Base-by-base conservation (phyloP, 2,329 filamentous ascomycete genomes). In the Aspergillus thermomutatus region DNA sequence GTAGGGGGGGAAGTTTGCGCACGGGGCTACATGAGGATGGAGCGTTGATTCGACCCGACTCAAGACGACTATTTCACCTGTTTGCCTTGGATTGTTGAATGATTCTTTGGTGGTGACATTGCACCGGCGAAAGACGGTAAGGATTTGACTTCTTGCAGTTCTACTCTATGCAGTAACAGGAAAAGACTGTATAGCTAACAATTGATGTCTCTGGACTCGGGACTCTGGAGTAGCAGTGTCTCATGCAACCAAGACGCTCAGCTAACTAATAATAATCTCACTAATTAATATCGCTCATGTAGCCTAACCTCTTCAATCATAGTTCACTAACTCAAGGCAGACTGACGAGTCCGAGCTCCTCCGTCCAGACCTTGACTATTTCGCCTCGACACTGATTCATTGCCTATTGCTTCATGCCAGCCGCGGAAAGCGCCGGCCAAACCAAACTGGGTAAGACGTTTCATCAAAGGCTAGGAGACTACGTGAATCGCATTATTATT, bases 11-110 rank as follows among this genome's bases (percentile, higher is more conserved):
- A 11, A 7, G 11, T 8, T 26, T 41, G 54, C 56, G 67, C 66
- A 69, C 66, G 65, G 66, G 60, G 58, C 60, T 60, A 50, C 53
- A 41, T 52, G 60, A 45, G 65, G 65, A 65, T 63, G 63, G 56
- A 65, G 66, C 66, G 66, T 50, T 17, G n/a, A 50, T n/a, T n/a
- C 48, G 17, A 37, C 5, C 7, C 5, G 14, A 17, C 31, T 17
- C 14, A 7, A 3, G 31, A 37, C 2, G 31, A 37, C 14, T 2
- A 37, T 37, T 37, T 37, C 31, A 7, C 17, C 11, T 4, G 14
- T 37, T 7, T 17, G 31, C 31, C 31, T 17, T 34, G 31, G 31
- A 17, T 34, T 7, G 14, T 37, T 37, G 31, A 4, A 34, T 17
- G 11, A 34, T 34, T 34, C 31, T 34, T 14, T 17, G 11, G 28